Evolutionary conservation across 2,329 filamentous ascomycete genomes (phyloP).

Genomic region (Alternaria tenuissima): DNA sequence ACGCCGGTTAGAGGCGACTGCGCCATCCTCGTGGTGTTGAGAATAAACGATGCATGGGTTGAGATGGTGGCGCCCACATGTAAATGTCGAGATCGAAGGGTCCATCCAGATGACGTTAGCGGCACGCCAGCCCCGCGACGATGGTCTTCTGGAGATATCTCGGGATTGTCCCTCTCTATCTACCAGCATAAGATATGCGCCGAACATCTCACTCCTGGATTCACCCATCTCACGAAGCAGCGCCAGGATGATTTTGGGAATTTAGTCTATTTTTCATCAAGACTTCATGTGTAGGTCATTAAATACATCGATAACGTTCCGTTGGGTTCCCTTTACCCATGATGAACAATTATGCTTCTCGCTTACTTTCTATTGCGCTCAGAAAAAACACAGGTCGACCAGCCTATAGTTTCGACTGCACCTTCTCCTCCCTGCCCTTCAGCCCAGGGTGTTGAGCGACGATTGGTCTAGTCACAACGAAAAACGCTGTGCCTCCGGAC

Average conservation of each 20-base stretch:
- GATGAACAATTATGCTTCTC: neutral
- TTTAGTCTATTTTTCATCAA: neutral
- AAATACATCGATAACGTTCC: neutral
- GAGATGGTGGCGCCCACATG: constrained; percentile 8
- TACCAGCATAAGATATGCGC: neutral
- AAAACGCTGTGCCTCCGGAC: constrained; percentile 33
- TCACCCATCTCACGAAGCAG: neutral
- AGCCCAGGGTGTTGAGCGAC: constrained; percentile 29
- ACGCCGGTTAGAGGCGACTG: constrained; percentile 31
- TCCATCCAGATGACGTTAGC: constrained; percentile 15
- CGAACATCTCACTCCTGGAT: neutral
- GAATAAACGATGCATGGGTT: constrained; percentile 6
- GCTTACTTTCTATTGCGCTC: neutral
- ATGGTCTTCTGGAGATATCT: neutral
- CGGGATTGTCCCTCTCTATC: neutral
- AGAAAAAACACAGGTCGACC: neutral
- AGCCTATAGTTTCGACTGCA: constrained; percentile 19
- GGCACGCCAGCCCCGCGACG: neutral
- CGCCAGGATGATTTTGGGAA: neutral
- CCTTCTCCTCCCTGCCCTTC: constrained; percentile 30
- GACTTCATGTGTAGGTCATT: neutral
- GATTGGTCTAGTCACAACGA: constrained; percentile 33
- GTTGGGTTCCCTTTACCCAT: neutral
- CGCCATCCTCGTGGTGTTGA: constrained; percentile 33
- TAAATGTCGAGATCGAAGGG: constrained; percentile 11